Evolutionary conservation across 1,284 basidiomycete genomes (phyloP).

Genomic region (Ceratorhiza oryzae-sativae): DNA sequence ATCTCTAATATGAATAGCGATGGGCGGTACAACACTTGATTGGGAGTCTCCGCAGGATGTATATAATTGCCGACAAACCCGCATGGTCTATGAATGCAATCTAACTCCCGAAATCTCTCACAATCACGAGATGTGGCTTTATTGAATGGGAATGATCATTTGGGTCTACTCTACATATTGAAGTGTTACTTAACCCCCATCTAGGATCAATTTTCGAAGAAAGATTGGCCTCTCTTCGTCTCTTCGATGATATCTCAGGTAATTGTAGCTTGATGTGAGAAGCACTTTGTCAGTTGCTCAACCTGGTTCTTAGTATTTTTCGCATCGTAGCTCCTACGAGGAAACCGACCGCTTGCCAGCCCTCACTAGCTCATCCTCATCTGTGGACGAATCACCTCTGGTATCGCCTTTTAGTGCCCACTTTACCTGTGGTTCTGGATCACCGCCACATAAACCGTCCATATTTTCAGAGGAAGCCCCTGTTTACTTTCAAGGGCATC

Average conservation of each 20-base stretch:
- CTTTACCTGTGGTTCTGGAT: neutral
- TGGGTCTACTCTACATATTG: neutral
- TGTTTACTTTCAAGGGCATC: neutral
- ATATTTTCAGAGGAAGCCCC: neutral
- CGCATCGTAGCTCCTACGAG: neutral
- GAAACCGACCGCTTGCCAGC: neutral
- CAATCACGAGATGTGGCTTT: neutral
- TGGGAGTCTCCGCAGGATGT: neutral
- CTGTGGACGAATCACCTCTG: neutral
- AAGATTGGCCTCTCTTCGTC: neutral
- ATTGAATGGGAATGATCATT: conserved; percentile 10
- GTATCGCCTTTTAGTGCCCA: neutral
- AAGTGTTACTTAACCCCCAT: neutral
- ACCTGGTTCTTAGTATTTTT: neutral
- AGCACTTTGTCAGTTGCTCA: too few species aligned
- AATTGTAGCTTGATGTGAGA: too few species aligned
- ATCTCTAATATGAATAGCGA: neutral
- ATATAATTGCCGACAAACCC: neutral
- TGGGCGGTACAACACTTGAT: conserved; percentile 12
- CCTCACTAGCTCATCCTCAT: conserved; percentile 2
- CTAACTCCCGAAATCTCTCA: too few species aligned
- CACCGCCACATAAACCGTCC: neutral
- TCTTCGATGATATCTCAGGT: neutral
- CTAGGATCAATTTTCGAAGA: neutral
- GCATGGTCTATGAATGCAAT: too few species aligned